phyloP scores from a whole-genome alignment of 108 stramenopile species.

The Skeletonema costatum region DNA sequence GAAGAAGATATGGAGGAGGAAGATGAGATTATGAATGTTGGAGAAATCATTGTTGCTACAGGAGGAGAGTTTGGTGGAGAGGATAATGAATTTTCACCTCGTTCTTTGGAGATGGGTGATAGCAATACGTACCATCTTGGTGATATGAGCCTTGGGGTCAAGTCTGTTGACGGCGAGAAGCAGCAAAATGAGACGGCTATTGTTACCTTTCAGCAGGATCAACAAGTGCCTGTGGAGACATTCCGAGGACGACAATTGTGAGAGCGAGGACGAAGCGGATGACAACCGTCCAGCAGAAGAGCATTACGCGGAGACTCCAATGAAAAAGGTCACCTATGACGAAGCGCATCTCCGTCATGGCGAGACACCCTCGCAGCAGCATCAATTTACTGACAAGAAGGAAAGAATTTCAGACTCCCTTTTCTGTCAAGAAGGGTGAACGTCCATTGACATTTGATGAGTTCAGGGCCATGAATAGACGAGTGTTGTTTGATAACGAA shows the following conservation, averaged over 20 bases:
- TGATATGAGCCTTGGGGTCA: neutral
- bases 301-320: neutral
- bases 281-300: too few relatives aligned
- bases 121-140: neutral
- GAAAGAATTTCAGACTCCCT: constrained; percentile 24
- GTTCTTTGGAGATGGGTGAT: neutral
- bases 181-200: neutral
- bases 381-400: neutral
- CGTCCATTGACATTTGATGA: constrained; percentile 28
- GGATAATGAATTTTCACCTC: neutral
- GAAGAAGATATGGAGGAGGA: constrained; percentile 23
- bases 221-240: neutral
- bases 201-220: neutral
- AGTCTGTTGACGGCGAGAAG: neutral
- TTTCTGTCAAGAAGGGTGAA: constrained; percentile 23
- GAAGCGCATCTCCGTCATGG: neutral
- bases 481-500: constrained; percentile 23
- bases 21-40: constrained; percentile 25
- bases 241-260: neutral
- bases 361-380: neutral
- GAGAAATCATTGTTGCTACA: constrained; percentile 21
- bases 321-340: neutral
- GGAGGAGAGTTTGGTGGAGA: neutral
- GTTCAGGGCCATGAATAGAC: constrained; percentile 16
- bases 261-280: neutral